Evolutionary conservation across 306 rosid genomes (phyloP), one percentile per base, ranked within the genome.

Genomic region (Prosopis cineraria): DNA sequence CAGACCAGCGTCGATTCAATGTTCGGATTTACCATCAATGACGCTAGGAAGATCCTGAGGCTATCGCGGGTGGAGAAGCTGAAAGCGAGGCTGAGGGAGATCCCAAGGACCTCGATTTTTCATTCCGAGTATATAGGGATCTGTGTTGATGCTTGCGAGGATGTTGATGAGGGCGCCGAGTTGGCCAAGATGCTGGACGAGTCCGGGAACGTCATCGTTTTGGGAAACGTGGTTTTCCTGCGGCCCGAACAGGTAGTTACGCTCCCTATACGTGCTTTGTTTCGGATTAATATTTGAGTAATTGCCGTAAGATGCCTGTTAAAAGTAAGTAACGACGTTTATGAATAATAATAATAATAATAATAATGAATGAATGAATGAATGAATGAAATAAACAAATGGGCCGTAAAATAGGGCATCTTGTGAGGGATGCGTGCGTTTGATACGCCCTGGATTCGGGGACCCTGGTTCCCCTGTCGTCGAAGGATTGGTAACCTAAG

Each of bases 171-270:
- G 72, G 99, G 97, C 0, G 80, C 12, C 1, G 90, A 91, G 84
- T 86, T 88, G 3, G 97, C 98, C 5, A 91, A 87, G 85, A 77
- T 78, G 70, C 33, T 96, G 77, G 99, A 96, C 65, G 89, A 88
- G 1, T 84, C 87, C 0, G 98, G 98, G 64, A 86, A 77, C 91
- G 98, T 96, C 78, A 90, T 96, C 90, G 89, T 93, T 59, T 78
- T 91, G 72, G 99, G 98, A n/a, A 86, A 83, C 83, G 62, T 79
- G 3, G 99, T 96, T 14, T 88, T 91, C 82, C 97, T 93, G 68
- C 89, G 88, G 8, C 99, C 99, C 0, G 94, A 93, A 29, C 98
- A 88, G 96, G 99, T 90, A 83, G 27, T 48, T 43, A 17, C 7
- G n/a, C 67, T 60, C 40, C 19, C n/a, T 27, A 5, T n/a, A 19